Base-by-base conservation (phyloP, 2,329 filamentous ascomycete species). In the Fusarium sp. region DNA sequence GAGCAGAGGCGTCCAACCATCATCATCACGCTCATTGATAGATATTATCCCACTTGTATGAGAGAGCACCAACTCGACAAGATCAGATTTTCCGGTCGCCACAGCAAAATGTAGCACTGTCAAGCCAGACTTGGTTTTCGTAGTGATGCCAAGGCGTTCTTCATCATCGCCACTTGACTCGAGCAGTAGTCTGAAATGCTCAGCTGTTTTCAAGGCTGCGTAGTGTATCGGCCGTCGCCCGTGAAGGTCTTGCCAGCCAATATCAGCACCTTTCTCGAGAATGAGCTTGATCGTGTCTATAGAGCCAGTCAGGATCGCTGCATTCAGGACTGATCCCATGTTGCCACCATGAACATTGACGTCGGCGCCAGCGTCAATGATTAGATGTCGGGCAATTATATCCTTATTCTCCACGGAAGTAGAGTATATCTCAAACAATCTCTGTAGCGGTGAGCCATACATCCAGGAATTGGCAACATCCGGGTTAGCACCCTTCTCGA, bases 401-500 rank as follows among this genome's bases (percentile, higher is more conserved):
- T 56, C 52, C 28, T 42, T 53, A 0, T 53, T 10, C 8, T 42
- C 19, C 0, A 8, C 5, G 18, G 35, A 13, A 5, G 52, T 42
- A 10, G 6, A 7, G 0, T 23, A 28, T 3, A 15, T 42, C 25
- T 56, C 52, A 19, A 56, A 43, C 3, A 56, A 1, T 18, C 35
- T 43, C 16, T 56, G 52, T 0, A 56, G 25, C 0, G 52, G 16
- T 1, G 52, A 32, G 8, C 52, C 52, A 23, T 56, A 43, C 35
- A 30, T 43, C 52, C 52, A 56, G 6, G 25, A 23, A 23, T 56
- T 28, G 21, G 21, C 25, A 19, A 6, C 0, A 10, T 42, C 37
- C 0, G 37, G 35, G 11, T 4, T 19, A 2, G 52, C 52, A 0
- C 52, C 52, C 25, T 42, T 56, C 16, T 19, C 10, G 2, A 15